Evolutionary conservation across 306 rosid genomes (phyloP), one percentile per base, ranked within the genome.

Genomic region (Lathyrus tuberosus): DNA sequence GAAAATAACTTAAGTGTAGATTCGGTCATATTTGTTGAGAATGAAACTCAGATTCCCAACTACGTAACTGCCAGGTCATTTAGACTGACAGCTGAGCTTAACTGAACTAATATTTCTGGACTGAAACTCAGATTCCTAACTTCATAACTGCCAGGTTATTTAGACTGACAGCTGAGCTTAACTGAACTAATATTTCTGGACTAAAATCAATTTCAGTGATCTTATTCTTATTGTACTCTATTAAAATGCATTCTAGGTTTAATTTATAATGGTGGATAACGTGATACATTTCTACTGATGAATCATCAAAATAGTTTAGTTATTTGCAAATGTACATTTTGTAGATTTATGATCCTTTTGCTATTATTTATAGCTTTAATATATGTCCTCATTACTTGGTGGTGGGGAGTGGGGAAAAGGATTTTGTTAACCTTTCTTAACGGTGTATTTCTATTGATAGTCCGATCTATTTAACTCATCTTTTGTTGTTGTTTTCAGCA

Each of bases 401-500:
- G 18, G 42, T 30, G 20, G 18, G 63, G 10, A 61, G 47, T 65
- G 41, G 40, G 70, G 52, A 15, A 52, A 52, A 12, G 38, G 9
- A 12, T 65, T 17, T 28, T 65, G 35, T 13, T 65, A 72, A 31
- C 37, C 37, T 56, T 75, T 37, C 47, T 43, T 63, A 35, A 41
- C 22, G 42, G 62, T 57, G 71, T 30, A 40, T 69, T 52, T 62
- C 24, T 52, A 10, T 40, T 13, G 47, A 20, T 37, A 14, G 48
- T 63, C 7, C 10, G 20, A 42, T 62, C 57, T 22, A 70, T 62
- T 53, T 68, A 44, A 67, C 79, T 69, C 38, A 67, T 31, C 53
- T 61, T 58, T 63, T 73, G 35, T 67, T 70, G 15, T 79, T 78
- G 47, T 84, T 62, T 88, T 66, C 96, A 93, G 98, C 98, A 79